A percentile compares a stretch with the other conserved stretches of the same genome.
Evolutionary conservation across 2,329 filamentous ascomycete species (phyloP).

Genomic region (Aspergillus fischeri): DNA sequence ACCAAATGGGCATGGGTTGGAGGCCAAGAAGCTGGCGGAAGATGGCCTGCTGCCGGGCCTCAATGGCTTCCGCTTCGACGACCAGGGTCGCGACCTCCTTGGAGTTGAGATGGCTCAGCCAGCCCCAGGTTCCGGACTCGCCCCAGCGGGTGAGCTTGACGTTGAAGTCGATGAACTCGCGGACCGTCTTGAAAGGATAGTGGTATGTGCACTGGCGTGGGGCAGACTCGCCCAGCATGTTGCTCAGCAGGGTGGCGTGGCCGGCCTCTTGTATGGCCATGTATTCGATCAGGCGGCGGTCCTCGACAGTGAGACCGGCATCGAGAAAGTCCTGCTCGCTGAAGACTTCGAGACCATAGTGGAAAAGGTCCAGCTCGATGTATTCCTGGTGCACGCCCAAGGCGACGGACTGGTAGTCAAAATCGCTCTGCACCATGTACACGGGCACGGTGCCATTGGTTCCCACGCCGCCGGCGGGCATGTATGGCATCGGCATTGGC

Average conservation of each 20-base stretch:
- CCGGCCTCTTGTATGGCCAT: not conserved
- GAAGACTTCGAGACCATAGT: not conserved
- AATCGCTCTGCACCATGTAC: not conserved
- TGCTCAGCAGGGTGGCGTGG: not conserved
- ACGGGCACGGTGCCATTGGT: not conserved
- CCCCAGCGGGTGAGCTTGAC: not conserved
- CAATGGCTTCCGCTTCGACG: not conserved
- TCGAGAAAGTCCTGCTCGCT: not conserved
- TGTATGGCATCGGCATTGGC: not conserved
- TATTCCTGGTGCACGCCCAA: not conserved
- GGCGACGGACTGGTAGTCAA: not conserved
- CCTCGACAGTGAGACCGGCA: not conserved
- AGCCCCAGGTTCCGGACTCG: not conserved
- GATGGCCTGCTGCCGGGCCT: not conserved
- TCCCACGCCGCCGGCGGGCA: not conserved
- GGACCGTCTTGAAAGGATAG: not conserved
- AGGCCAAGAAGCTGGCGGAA: not conserved
- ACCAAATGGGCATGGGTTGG: not conserved
- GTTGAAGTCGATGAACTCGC: not conserved
- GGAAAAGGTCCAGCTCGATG: not conserved
- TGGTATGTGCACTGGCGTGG: not conserved
- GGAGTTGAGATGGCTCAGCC: not conserved
- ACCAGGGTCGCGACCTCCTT: not conserved
- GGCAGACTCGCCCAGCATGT: not conserved
- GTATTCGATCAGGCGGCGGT: not conserved